Evolutionary conservation across 495 filamentous ascomycete species (phyloP).

Genomic region (Aspergillus haitiensis): DNA sequence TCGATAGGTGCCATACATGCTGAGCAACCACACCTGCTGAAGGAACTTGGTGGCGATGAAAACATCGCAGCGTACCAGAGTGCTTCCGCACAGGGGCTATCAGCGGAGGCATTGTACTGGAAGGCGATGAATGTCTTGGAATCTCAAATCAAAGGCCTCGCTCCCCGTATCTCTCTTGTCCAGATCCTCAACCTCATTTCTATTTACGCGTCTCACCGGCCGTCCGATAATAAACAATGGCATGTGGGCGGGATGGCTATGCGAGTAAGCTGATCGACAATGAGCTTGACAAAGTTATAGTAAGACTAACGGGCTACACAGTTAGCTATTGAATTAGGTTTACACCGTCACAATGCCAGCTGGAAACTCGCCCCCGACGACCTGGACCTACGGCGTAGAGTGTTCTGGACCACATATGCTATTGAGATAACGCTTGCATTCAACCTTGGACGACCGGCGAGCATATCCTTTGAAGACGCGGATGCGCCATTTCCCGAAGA

Average conservation of each 20-base stretch:
- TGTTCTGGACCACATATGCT: conserved; percentile 8
- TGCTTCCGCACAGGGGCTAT: conserved; percentile 4
- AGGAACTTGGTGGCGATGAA: not conserved
- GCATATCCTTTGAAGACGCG: conserved; percentile 6
- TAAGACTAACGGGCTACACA: not conserved
- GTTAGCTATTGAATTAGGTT: not conserved
- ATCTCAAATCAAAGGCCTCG: not conserved
- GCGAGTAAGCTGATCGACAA: not conserved
- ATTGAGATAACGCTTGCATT: conserved; percentile 8
- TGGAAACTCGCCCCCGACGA: conserved; percentile 2
- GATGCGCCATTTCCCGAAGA: conserved; percentile 3
- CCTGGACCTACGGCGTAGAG: not conserved
- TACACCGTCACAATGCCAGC: not conserved
- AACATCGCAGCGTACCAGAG: not conserved
- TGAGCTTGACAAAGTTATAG: not conserved
- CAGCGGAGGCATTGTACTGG: conserved; percentile 4
- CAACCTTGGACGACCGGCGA: conserved; percentile 4
- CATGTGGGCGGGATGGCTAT: conserved; percentile 8
- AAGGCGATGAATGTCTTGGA: conserved; percentile 7
- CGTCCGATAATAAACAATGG: conserved; percentile 8
- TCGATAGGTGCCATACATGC: conserved; percentile 1
- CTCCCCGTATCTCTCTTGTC: conserved; percentile 2
- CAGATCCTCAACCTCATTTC: conserved; percentile 6
- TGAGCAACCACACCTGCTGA: not conserved
- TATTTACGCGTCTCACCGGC: conserved; percentile 4